Percentiles rank a stretch among this genome's conserved stretches.
phyloP scores from a whole-genome alignment of 495 filamentous ascomycete genomes.

The Physcia stellaris region DNA sequence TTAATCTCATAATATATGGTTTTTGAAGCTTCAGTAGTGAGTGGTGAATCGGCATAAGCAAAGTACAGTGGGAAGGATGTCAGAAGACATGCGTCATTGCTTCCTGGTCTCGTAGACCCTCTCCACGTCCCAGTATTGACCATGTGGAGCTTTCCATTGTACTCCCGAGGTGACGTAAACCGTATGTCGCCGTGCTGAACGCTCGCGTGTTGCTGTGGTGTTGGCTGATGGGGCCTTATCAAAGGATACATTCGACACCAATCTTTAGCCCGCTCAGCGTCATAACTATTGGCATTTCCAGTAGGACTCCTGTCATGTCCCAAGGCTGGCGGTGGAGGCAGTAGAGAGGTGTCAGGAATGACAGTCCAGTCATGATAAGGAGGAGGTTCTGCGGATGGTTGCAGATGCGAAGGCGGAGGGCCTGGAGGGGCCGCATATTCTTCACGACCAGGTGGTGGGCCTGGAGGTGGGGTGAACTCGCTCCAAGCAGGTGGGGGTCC shows the following conservation, averaged over 20 bases:
- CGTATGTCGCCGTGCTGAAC: constrained; percentile 30
- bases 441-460: constrained; percentile 15
- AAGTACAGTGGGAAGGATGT: constrained; percentile 67
- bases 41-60: constrained; percentile 51
- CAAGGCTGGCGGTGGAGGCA: constrained; percentile 70
- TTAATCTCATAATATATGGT: constrained; percentile 72
- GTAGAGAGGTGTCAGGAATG: constrained; percentile 63
- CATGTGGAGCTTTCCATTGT: constrained; percentile 27
- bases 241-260: constrained; percentile 60
- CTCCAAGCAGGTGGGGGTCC: constrained; percentile 5
- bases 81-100: constrained; percentile 37
- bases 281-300: constrained; percentile 56
- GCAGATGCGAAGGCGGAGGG: constrained; percentile 10
- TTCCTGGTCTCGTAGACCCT: constrained; percentile 23
- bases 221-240: constrained; percentile 36
- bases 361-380: constrained; percentile 70
- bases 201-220: constrained; percentile 23
- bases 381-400: constrained; percentile 27
- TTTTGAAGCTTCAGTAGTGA: constrained; percentile 36
- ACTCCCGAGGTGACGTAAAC: constrained; percentile 33
- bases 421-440: constrained; percentile 14
- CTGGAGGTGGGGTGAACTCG: constrained; percentile 18
- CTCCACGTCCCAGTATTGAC: constrained; percentile 28
- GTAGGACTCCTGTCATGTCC: constrained; percentile 52
- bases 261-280: constrained; percentile 56